phyloP scores from a whole-genome alignment of 306 rosid genomes.

The Quercus aquifolioides region DNA sequence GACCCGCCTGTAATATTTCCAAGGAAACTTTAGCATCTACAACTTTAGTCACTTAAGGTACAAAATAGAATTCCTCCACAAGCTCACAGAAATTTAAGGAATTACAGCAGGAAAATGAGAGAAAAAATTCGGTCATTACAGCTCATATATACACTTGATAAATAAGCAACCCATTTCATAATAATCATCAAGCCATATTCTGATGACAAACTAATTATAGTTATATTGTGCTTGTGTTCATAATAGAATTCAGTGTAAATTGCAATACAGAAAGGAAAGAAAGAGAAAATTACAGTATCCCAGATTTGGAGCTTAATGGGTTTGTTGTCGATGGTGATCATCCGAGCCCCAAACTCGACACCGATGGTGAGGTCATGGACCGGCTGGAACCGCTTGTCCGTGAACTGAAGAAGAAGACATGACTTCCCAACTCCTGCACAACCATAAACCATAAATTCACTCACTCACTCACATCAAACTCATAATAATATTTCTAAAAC shows the following conservation, averaged over 20 bases:
- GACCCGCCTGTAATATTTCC: conserved; percentile 75
- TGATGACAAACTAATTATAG: neutral
- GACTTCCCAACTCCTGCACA: conserved; percentile 91
- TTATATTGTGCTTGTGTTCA: no score
- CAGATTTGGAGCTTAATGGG: conserved; percentile 97
- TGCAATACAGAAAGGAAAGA: neutral
- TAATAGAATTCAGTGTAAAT: neutral
- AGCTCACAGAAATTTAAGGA: neutral
- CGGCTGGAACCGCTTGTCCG: conserved; percentile 96
- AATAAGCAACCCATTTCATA: neutral
- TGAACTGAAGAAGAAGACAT: conserved; percentile 93
- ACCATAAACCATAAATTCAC: neutral
- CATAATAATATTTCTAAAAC: no score
- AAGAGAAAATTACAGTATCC: conserved; percentile 79
- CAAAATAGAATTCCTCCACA: neutral
- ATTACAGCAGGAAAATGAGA: neutral
- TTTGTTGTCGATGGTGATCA: conserved; percentile 88
- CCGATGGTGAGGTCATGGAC: conserved; percentile 97
- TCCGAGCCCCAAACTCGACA: conserved; percentile 97
- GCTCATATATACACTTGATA: neutral
- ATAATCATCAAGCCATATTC: neutral
- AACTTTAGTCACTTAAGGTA: neutral
- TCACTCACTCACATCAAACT: neutral
- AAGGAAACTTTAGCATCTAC: conserved; percentile 9
- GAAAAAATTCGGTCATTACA: neutral